A percentile compares a stretch with the other conserved stretches of the same genome.
Conservation (phyloP, 495 filamentous ascomycete species). For the Penicillium canariense region DNA sequence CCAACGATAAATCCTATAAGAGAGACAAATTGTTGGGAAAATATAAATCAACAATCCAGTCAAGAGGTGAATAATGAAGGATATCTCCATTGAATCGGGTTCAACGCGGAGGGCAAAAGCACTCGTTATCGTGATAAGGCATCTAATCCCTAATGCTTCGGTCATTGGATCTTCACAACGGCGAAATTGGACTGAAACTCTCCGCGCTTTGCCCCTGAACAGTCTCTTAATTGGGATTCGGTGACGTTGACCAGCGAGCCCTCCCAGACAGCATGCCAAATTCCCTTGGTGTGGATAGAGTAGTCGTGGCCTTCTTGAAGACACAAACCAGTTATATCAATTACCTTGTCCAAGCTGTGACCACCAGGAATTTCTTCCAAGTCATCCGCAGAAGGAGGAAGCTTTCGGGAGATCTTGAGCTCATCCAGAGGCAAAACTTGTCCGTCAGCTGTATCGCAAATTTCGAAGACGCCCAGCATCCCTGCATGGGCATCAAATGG, state of each 20-base stretch:
- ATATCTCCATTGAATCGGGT: no score
- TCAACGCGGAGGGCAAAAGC: background rate
- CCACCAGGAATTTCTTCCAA: slow-evolving; percentile 42
- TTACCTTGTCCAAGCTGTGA: slow-evolving; percentile 7
- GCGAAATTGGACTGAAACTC: slow-evolving; percentile 26
- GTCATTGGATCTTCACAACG: slow-evolving; percentile 8
- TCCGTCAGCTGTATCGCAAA: slow-evolving; percentile 34
- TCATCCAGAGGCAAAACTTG: slow-evolving; percentile 33
- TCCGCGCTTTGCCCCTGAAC: slow-evolving; percentile 17
- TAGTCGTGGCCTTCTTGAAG: slow-evolving; percentile 28
- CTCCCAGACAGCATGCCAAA: slow-evolving; percentile 36
- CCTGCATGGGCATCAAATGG: slow-evolving; percentile 49
- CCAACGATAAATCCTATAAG: no score
- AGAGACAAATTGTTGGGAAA: no score
- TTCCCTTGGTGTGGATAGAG: slow-evolving; percentile 26
- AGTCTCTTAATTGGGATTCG: slow-evolving; percentile 16
- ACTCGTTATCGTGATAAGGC: background rate
- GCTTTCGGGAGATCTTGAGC: slow-evolving; percentile 44
- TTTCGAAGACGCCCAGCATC: slow-evolving; percentile 44
- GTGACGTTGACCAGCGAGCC: slow-evolving; percentile 19
- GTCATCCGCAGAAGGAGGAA: slow-evolving; percentile 41
- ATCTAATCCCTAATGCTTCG: background rate
- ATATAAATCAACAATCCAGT: no score
- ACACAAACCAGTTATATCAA: slow-evolving; percentile 16
- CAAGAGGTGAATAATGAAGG: no score